Evolutionary conservation across 1,284 basidiomycete genomes (phyloP).

Genomic region (Ganoderma leucocontextum): DNA sequence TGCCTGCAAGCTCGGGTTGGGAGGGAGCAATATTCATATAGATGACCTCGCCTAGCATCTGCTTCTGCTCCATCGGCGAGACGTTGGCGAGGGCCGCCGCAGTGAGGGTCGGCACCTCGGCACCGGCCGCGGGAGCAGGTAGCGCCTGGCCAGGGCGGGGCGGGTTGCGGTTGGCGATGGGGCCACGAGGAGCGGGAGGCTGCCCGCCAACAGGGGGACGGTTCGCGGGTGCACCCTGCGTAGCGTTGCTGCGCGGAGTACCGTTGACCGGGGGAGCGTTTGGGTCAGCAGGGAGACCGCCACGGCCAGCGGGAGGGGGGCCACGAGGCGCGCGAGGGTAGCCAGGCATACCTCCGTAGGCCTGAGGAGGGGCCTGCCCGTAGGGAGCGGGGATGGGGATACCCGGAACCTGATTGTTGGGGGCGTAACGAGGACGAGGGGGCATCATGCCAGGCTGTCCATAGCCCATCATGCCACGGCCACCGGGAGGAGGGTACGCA

Average conservation of each 20-base stretch:
- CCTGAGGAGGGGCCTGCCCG: slow-evolving; percentile 71
- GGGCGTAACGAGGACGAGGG: slow-evolving; percentile 85
- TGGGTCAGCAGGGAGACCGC: slow-evolving; percentile 63
- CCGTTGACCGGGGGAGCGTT: slow-evolving; percentile 62
- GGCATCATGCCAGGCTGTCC: slow-evolving; percentile 87
- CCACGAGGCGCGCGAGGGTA: slow-evolving; percentile 64
- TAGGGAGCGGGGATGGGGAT: slow-evolving; percentile 81
- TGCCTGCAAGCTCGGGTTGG: slow-evolving; percentile 91
- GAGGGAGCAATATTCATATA: slow-evolving; percentile 85
- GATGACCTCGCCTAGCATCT: slow-evolving; percentile 93
- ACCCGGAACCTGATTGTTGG: slow-evolving; percentile 77
- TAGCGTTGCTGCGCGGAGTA: slow-evolving; percentile 55
- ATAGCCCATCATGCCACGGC: slow-evolving; percentile 86
- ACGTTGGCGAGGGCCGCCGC: slow-evolving; percentile 73
- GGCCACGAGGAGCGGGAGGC: slow-evolving; percentile 46
- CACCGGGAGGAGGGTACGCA: slow-evolving; percentile 79
- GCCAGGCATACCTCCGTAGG: slow-evolving; percentile 69
- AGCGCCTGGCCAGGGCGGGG: slow-evolving; percentile 44
- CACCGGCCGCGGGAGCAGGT: slow-evolving; percentile 46
- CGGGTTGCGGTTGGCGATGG: slow-evolving; percentile 38
- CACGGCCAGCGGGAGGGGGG: slow-evolving; percentile 47
- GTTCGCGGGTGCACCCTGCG: slow-evolving; percentile 53
- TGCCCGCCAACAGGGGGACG: slow-evolving; percentile 41
- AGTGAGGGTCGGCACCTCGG: slow-evolving; percentile 49
- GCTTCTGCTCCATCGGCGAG: slow-evolving; percentile 92